A percentile compares a stretch with the other conserved stretches of the same genome.
Evolutionary conservation across 2,329 filamentous ascomycete species (phyloP).

Genomic region (Hymenoscyphus fructigenus): DNA sequence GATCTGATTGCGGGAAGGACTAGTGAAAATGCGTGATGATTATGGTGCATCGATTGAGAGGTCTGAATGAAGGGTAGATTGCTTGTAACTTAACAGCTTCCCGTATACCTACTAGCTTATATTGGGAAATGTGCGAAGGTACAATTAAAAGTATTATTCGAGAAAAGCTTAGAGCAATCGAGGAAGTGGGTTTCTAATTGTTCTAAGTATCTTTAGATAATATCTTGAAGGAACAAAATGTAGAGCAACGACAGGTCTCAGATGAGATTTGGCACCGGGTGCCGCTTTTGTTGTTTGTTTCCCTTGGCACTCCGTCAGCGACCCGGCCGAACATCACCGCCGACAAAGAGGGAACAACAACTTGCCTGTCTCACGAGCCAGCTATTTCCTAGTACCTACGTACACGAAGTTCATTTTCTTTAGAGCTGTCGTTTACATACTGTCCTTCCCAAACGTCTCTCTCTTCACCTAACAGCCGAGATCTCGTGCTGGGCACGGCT

Average conservation of each 20-base stretch:
- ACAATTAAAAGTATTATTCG: background rate
- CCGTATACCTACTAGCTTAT: no score
- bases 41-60: no score
- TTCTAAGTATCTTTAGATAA: no score
- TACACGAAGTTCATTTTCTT: background rate
- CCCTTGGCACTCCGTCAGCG: background rate
- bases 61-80: no score
- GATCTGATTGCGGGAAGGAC: no score
- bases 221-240: no score
- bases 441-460: background rate
- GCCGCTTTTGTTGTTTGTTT: background rate
- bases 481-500: conserved; percentile 1
- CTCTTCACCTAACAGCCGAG: background rate
- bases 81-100: no score
- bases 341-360: background rate
- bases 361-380: background rate
- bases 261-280: background rate
- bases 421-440: background rate
- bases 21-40: no score
- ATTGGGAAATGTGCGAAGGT: no score
- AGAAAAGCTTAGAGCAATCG: background rate
- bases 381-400: background rate
- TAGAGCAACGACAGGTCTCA: no score
- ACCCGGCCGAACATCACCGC: no score
- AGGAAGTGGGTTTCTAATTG: background rate